Base-by-base conservation (phyloP, 1,139 yeast genomes). In the Yamadazyma atmosphaerica region DNA sequence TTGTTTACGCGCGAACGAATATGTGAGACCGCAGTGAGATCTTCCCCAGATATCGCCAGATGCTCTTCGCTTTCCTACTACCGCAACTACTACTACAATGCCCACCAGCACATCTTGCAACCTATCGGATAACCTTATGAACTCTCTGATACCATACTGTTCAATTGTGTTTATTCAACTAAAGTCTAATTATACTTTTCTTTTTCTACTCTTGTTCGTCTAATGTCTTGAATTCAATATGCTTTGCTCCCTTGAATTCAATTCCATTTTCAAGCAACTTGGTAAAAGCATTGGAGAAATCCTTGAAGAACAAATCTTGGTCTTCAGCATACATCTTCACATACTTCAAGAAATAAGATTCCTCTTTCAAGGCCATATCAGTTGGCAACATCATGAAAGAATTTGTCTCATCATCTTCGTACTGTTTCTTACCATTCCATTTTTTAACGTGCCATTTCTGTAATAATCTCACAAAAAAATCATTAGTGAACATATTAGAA, bases 371-470 rank as follows among this genome's bases (percentile, higher is more conserved):
- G 2, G 90, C 84, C 67, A 80, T 77, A 59, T 88, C 96, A 21
- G 95, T 77, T 33, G 94, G 95, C 55, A 88, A 69, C 96, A 88
- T 88, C 96, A 88, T 88, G 52, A 83, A 76, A n/a, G 79, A 68
- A 37, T 84, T 83, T 45, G 85, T 74, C 49, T 77, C 83, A 49
- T 77, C 79, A 55, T 86, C 90, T 60, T 85, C 81, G 59, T 79
- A 86, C 65, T 88, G 96, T 56, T 75, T 77, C 49, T 81, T 78
- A 25, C 96, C 83, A 44, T 75, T 76, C 87, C 95, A 86, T 52
- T 81, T 68, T 55, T 77, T 81, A 44, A 78, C 68, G 46, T 81
- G 77, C 98, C 98, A 90, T 49, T 81, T 86, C 54, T 77, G 74
- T 49, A 88, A 65, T 50, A 90, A 75, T 54, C 86, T 74, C 45